These are phyloP conservation scores for Biscogniauxia mediterranea DNA, from an alignment of 2,329 filamentous ascomycete genomes.

Conservation along the genomic window DNA sequence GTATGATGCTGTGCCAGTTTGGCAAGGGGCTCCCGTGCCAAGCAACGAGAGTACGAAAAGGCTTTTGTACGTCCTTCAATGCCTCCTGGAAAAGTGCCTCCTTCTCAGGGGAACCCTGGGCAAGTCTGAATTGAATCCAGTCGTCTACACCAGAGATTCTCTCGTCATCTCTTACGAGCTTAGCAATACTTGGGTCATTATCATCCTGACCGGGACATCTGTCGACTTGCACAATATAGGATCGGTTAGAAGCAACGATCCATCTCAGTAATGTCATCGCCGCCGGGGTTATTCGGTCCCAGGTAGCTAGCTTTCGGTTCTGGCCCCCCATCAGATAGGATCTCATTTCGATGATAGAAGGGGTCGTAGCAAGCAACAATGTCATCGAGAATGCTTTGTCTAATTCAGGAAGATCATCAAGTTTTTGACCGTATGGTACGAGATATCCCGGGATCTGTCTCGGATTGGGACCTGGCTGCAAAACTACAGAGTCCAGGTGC, in stretches of 20 bases:
- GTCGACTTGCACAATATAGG: conserved; percentile 78
- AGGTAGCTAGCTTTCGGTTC: conserved; percentile 40
- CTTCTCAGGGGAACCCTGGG: conserved; percentile 85
- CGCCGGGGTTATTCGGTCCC: conserved; percentile 60
- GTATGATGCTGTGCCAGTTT: conserved; percentile 91
- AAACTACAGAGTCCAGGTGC: background rate
- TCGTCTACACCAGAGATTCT: conserved; percentile 60
- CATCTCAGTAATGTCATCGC: conserved; percentile 72
- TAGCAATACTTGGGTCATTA: conserved; percentile 11
- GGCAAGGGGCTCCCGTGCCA: conserved; percentile 77
- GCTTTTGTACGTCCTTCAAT: conserved; percentile 45
- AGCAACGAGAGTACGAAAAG: conserved; percentile 66
- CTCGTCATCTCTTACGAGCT: conserved; percentile 37
- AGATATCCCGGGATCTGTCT: conserved; percentile 14
- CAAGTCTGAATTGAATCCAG: conserved; percentile 82
- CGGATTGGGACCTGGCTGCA: conserved; percentile 1
- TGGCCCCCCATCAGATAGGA: conserved; percentile 42
- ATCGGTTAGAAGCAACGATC: conserved; percentile 88
- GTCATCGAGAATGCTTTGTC: conserved; percentile 51
- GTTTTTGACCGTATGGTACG: conserved; percentile 51
- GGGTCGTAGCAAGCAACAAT: conserved; percentile 57
- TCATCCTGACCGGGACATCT: conserved; percentile 29
- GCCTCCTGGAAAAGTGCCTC: conserved; percentile 71
- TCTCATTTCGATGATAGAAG: conserved; percentile 59
- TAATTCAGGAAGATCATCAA: conserved; percentile 49